Percentiles rank a stretch among this genome's conserved stretches.
Conservation (phyloP, 768 basidiomycete species). For the Termitomyces sp. region DNA sequence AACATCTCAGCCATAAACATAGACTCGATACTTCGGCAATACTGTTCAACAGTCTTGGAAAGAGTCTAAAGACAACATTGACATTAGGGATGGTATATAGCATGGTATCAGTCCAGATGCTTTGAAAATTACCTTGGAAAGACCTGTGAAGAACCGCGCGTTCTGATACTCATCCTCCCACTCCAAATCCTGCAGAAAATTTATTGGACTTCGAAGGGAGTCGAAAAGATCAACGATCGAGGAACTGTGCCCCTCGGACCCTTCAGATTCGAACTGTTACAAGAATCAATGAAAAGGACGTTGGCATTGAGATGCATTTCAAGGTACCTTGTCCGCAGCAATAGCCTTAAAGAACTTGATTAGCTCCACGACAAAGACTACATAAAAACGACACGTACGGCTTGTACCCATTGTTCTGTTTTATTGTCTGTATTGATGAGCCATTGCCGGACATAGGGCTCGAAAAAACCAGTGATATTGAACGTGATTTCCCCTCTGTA, state of each 20-base stretch:
- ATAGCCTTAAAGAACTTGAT: slow-evolving; percentile 45
- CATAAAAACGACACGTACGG: slow-evolving; percentile 46
- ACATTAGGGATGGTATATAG: neutral
- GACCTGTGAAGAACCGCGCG: slow-evolving; percentile 82
- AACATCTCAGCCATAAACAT: slow-evolving; percentile 97
- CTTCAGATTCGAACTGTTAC: slow-evolving; percentile 69
- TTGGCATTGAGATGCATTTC: neutral
- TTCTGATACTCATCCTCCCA: slow-evolving; percentile 92
- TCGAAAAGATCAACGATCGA: slow-evolving; percentile 97
- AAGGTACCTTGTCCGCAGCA: slow-evolving; percentile 54
- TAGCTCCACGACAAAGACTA: neutral
- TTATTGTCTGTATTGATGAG: slow-evolving; percentile 82
- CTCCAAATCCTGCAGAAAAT: slow-evolving; percentile 81
- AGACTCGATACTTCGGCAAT: slow-evolving; percentile 81
- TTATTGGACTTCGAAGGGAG: slow-evolving; percentile 85
- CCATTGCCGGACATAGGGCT: slow-evolving; percentile 87
- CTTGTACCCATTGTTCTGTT: slow-evolving; percentile 92
- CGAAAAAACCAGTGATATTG: slow-evolving; percentile 74
- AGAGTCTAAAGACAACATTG: slow-evolving; percentile 55
- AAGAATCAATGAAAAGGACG: neutral
- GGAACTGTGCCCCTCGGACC: slow-evolving; percentile 83
- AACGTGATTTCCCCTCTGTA: slow-evolving; percentile 55
- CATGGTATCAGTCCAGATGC: neutral
- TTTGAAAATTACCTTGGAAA: slow-evolving; percentile 65
- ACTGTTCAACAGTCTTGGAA: slow-evolving; percentile 88